phyloP scores from a whole-genome alignment of 306 rosid genomes.

The Quercus parvula region DNA sequence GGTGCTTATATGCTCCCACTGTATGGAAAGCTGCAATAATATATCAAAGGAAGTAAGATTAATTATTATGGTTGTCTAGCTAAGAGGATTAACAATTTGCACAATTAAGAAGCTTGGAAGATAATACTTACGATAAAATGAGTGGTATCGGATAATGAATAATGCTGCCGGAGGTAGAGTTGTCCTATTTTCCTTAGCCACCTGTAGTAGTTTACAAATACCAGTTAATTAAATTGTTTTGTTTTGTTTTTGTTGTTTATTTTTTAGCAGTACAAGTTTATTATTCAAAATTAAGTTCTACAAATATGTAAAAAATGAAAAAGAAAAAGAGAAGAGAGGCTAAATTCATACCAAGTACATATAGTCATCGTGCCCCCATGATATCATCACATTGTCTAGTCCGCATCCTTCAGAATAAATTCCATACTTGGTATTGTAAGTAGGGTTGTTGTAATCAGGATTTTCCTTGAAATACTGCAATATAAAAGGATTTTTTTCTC shows the following conservation, averaged over 20 bases:
- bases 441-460: slow-evolving; percentile 38
- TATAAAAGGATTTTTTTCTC: not conserved
- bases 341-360: slow-evolving; percentile 52
- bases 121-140: slow-evolving; percentile 51
- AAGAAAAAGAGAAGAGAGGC: too few species aligned
- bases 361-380: slow-evolving; percentile 76
- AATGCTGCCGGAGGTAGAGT: slow-evolving; percentile 53
- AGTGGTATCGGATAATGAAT: slow-evolving; percentile 64
- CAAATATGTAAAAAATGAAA: not conserved
- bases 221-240: not conserved
- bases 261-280: too few species aligned
- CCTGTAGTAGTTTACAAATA: slow-evolving; percentile 34
- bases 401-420: slow-evolving; percentile 54
- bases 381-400: slow-evolving; percentile 46
- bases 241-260: too few species aligned
- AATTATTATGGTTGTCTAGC: not conserved
- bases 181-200: slow-evolving; percentile 56
- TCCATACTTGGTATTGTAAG: slow-evolving; percentile 40
- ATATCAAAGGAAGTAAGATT: not conserved
- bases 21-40: slow-evolving; percentile 50
- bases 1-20: slow-evolving; percentile 52
- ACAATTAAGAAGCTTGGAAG: not conserved
- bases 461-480: slow-evolving; percentile 59
- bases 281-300: not conserved
- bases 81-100: not conserved